Base-by-base conservation (phyloP, 2,329 filamentous ascomycete species). In the Knufia fluminis region DNA sequence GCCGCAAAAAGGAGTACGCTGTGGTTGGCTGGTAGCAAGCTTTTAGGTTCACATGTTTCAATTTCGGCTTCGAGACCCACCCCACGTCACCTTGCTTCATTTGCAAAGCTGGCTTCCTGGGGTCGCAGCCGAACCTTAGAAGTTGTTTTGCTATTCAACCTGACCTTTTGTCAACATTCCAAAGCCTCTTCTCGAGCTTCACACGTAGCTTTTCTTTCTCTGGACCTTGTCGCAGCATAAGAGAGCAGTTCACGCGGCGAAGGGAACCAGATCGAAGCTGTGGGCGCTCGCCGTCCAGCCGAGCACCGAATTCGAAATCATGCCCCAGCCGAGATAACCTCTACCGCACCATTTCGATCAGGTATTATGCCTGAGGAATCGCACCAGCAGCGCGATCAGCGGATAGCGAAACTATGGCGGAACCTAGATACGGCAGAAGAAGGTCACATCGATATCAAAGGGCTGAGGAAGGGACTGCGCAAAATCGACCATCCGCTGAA, bases 401-500 rank as follows among this genome's bases (percentile, higher is more conserved):
- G 90, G 62, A 79, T 96, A 61, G 83, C 88, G 70, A 77, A 82
- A 66, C 79, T 97, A 62, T 97, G 91, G 90, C 74, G 72, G 64
- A 82, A 79, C 61, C 78, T 98, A 58, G 89, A 94, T 67, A 83
- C 83, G 57, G 78, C 81, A 57, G 76, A 77, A 52, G 82, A 83
- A 60, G 87, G 87, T 52, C 82, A 87, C 65, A 75, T 98, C 60
- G 90, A 97, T 68, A 73, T 94, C 57, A 82, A 84, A 65, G 89
- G 82, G 26, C 72, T 98, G 59, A 85, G 90, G 70, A 86, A 82
- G 69, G 92, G 91, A 3, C 71, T 98, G 63, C 81, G 76, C 65
- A 86, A 82, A 68, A 88, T 97, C 62, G 90, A 97, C 66, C 92
- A 98, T 66, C 92, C 83, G 55, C 70, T 98, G 62, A 94, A 96